These are phyloP conservation scores for Xylaria cubensis DNA, from an alignment of 495 filamentous ascomycete species.

Conservation along the genomic window DNA sequence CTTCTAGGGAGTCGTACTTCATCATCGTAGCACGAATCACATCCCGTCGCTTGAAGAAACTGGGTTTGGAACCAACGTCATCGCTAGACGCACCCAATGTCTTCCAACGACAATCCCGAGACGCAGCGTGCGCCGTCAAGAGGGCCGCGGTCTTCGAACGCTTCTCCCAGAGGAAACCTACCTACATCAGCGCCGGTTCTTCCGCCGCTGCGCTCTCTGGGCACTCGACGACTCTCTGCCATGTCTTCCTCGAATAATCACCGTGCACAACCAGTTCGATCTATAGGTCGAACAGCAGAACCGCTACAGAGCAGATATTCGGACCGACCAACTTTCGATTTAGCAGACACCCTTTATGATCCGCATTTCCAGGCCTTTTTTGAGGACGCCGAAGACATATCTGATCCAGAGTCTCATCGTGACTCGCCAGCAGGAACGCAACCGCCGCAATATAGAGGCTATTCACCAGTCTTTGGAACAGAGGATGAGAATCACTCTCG, in stretches of 20 bases:
- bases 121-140: conserved; percentile 45
- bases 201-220: conserved; percentile 48
- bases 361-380: conserved; percentile 10
- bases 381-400: background rate
- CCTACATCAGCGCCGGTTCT: conserved; percentile 41
- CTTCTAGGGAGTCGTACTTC: conserved; percentile 52
- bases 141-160: conserved; percentile 43
- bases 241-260: conserved; percentile 35
- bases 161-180: conserved; percentile 32
- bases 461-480: background rate
- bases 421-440: background rate
- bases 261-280: conserved; percentile 34
- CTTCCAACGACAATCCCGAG: conserved; percentile 45
- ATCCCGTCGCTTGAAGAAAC: conserved; percentile 33
- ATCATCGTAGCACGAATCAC: conserved; percentile 50
- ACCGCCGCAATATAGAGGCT: background rate
- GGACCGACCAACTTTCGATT: background rate
- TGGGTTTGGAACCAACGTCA: conserved; percentile 30
- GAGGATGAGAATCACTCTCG: conserved; percentile 49
- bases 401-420: background rate
- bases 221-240: conserved; percentile 37
- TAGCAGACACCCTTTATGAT: conserved; percentile 5
- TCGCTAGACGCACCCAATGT: conserved; percentile 40
- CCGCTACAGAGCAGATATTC: conserved; percentile 39
- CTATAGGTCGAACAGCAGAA: conserved; percentile 37